Base-by-base conservation (phyloP, 148 eudicot species). In the Simmondsia chinensis region DNA sequence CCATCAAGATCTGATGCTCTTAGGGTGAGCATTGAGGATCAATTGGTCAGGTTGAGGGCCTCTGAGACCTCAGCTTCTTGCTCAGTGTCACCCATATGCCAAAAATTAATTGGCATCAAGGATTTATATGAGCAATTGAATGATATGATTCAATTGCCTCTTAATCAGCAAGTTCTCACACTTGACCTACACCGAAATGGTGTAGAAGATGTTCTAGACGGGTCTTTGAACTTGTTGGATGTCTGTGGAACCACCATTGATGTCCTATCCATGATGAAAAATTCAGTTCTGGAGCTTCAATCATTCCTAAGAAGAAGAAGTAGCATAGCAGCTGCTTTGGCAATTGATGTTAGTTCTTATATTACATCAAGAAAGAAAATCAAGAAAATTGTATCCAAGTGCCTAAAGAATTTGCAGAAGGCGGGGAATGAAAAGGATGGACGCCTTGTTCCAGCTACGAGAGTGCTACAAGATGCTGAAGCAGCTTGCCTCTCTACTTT, bases 391-490 rank as follows among this genome's bases (percentile, higher is more conserved):
- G 37, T 14, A 5, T 44, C 46, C 40, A 61, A 38, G 34, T 44
- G 48, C 20, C 6, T 36, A 13, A 32, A 2, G 3, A 36, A 21
- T 19, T 10, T 45, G 13, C n/a, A 45, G 23, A 29, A 52, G 6
- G 19, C 25, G 0, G 17, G 15, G 15, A 21, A 38, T 24, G 6
- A 36, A 23, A 25, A 20, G 0, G 20, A 46, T 20, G 27, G 24
- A 23, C 26, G 4, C 1, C 14, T 6, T 20, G 25, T 9, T 19
- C 38, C 33, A 14, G 22, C 11, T 30, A 11, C 41, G 5, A 23
- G 18, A 17, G 18, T 43, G 36, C 21, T 60, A 9, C 48, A 16
- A n/a, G 66, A 54, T 21, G 66, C 30, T 24, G 56, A 66, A 23
- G 21, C 54, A 33, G 34, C 46, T 17, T 22, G 36, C 4, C 1